Base-by-base conservation (phyloP, 306 rosid genomes). In the Benincasa hispida region DNA sequence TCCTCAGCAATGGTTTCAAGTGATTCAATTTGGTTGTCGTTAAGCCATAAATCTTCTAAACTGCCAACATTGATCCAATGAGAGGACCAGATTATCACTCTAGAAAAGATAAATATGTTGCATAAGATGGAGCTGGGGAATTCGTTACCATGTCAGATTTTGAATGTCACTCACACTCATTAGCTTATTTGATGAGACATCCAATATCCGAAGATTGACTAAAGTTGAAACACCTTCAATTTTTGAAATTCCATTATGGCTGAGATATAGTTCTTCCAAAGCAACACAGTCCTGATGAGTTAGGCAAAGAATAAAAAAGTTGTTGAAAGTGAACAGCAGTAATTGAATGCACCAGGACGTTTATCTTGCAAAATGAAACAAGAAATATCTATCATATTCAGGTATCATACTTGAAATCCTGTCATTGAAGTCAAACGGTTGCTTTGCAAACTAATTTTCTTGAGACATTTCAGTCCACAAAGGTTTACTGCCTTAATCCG, bases 11-110 rank as follows among this genome's bases (percentile, higher is more conserved):
- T 39, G 62, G 87, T 85, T 68, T 92, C 90, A 10, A 90, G 84
- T 70, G 91, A 84, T 81, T 84, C 96, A 82, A 95, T 85, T 73
- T 81, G 91, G 85, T 92, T 95, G 87, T 95, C 97, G 58, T 95
- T 95, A 79, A 95, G 92, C 98, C 98, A 94, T 32, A 95, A 81
- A 85, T 95, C 99, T 86, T 95, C 98, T 76, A 95, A 85, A 82
- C 99, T 92, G 85, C 48, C 82, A 76, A 45, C 67, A 61, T 62
- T 59, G 81, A 76, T 76, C 19, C 76, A 32, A 83, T 17, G 5
- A 75, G 54, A 21, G 27, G 13, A 67, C 53, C 76, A 47, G 59
- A 77, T 77, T 35, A 63, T 66, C 53, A 80, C 76, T 75, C 78
- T 82, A 19, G 57, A 77, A 80, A 10, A 25, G 42, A 81, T 76